Evolutionary conservation across 371 early-diverging fungal genomes (phyloP), one percentile per base, ranked within the genome.

Genomic region (Mucor irregularis): DNA sequence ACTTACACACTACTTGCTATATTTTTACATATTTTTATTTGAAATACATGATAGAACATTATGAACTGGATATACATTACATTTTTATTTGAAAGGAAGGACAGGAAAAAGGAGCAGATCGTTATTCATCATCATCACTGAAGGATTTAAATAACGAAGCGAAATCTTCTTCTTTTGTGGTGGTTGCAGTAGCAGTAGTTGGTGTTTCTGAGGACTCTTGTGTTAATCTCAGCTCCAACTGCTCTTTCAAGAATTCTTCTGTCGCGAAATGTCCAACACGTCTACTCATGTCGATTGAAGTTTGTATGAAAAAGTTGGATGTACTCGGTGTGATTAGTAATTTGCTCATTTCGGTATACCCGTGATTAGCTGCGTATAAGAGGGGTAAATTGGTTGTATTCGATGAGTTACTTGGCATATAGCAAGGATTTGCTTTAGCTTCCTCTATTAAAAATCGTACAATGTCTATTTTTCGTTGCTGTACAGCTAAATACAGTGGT

Each of bases 311-410:
- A 22, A 55, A 71, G 9, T 55, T 34, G 0, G 70, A 53, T 33
- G 79, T 79, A 6, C 53, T 49, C 7, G 51, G 53, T 1, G 73
- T 69, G 5, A 76, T 35, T 8, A 79, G 45, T n/a, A 74, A 30
- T 7, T 35, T 49, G 46, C 79, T 71, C 46, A 79, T 67, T 47
- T 79, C 76, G 7, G 69, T 73, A 49, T 69, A 79, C 2, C 79
- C 79, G 53, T 79, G 79, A 48, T 69, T 73, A 2, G 79, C 79
- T 6, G 76, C 76, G 55, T 79, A 79, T n/a, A 79, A 30, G 17
- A 79, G 28, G 0, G 79, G 74, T 3, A 69, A 29, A 44, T 73
- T 79, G 34, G 56, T 55, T 14, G 56, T 44, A 13, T 55, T 62
- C 9, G 53, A 11, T n/a, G 52, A 39, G 9, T 47, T 34, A 17